Evolutionary conservation across 1,139 yeast species (phyloP).

Genomic region (Magnusiomyces ingens): DNA sequence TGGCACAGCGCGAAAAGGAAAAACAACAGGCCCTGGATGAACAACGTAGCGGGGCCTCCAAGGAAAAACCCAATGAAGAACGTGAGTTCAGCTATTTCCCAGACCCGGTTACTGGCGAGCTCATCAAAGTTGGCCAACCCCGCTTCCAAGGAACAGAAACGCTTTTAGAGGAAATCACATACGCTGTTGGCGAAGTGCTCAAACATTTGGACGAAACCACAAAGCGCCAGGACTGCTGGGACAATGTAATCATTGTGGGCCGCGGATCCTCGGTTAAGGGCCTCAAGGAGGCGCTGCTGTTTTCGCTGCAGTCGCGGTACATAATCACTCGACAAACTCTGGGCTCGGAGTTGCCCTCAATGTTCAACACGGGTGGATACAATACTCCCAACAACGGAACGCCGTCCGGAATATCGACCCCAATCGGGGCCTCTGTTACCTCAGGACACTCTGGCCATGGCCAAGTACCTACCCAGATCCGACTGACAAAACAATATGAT

Average conservation of each 20-base stretch:
- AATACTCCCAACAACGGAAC: slow-evolving; percentile 27
- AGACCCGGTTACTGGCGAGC: slow-evolving; percentile 49
- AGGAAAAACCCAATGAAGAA: slow-evolving; percentile 36
- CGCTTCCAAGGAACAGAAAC: slow-evolving; percentile 71
- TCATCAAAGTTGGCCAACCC: slow-evolving; percentile 69
- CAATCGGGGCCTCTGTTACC: background rate
- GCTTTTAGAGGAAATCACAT: slow-evolving; percentile 50
- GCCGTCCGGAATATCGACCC: slow-evolving; percentile 2
- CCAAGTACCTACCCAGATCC: slow-evolving; percentile 75
- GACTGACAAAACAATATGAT: slow-evolving; percentile 69
- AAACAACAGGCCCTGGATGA: slow-evolving; percentile 33
- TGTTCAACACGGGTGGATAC: slow-evolving; percentile 31
- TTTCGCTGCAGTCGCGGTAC: slow-evolving; percentile 53
- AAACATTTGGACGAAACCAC: slow-evolving; percentile 55
- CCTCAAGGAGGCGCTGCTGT: slow-evolving; percentile 61
- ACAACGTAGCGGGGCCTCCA: slow-evolving; percentile 26
- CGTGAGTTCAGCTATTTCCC: slow-evolving; percentile 54
- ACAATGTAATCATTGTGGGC: slow-evolving; percentile 74
- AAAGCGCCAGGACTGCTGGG: slow-evolving; percentile 81
- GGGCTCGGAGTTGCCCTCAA: slow-evolving; percentile 35
- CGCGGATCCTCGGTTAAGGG: slow-evolving; percentile 71
- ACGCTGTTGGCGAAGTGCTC: slow-evolving; percentile 49
- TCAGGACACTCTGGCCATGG: slow-evolving; percentile 27
- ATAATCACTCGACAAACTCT: slow-evolving; percentile 39
- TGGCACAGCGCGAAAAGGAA: slow-evolving; percentile 51